Conservation (phyloP, 192 early-diverging fungal genomes). For the Dissophora globulifera region DNA sequence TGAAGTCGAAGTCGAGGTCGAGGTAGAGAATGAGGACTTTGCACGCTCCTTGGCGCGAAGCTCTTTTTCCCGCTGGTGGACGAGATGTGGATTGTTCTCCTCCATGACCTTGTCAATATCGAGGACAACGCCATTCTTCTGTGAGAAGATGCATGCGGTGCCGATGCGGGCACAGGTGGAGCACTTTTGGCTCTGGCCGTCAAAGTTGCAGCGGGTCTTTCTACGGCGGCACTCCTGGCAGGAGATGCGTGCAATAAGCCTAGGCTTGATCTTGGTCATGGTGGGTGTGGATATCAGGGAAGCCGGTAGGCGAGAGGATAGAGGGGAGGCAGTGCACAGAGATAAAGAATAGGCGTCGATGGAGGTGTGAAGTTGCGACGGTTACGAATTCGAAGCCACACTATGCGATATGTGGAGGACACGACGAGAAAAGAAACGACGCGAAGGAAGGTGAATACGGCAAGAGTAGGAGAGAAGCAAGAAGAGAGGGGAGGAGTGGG, state of each 20-base stretch:
- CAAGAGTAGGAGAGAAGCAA: not conserved
- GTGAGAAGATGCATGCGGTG: slow-evolving; percentile 47
- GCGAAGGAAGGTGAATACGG: not conserved
- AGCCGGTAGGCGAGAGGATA: not conserved
- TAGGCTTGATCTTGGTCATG: slow-evolving; percentile 55
- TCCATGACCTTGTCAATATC: slow-evolving; percentile 56
- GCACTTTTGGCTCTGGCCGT: slow-evolving; percentile 48
- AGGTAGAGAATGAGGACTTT: too few species aligned
- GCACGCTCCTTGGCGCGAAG: slow-evolving; percentile 44
- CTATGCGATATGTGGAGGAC: too few species aligned
- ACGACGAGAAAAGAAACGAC: too few species aligned
- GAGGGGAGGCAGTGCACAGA: not conserved
- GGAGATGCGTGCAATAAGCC: slow-evolving; percentile 51
- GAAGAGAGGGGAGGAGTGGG: not conserved
- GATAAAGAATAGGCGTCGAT: not conserved
- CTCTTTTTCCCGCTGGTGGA: slow-evolving; percentile 46
- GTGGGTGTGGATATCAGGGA: not conserved
- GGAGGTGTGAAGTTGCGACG: too few species aligned
- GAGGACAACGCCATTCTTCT: slow-evolving; percentile 53
- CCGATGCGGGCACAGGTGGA: slow-evolving; percentile 48
- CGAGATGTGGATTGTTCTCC: slow-evolving; percentile 50
- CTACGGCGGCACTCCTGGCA: slow-evolving; percentile 48
- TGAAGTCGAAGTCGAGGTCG: not conserved
- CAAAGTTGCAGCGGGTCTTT: slow-evolving; percentile 54
- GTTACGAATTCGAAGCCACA: too few species aligned